Percentiles rank a stretch among this genome's conserved stretches.
These are phyloP conservation scores for Insectozyma bohioensis DNA, from an alignment of 1,139 yeast species.

Conservation along the genomic window DNA sequence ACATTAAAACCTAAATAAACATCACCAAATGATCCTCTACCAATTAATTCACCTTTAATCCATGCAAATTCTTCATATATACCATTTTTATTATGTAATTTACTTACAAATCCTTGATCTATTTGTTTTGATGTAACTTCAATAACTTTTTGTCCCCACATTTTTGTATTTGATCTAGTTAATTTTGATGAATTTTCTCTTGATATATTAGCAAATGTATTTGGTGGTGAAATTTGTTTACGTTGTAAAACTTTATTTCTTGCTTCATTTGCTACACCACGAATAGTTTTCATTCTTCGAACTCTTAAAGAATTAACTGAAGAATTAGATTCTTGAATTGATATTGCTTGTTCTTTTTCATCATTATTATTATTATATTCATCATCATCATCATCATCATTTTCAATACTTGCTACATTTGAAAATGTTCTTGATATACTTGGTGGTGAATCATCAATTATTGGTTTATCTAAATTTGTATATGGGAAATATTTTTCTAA, in stretches of 20 bases:
- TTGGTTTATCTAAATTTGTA: constrained; percentile 90
- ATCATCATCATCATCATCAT: too few relatives aligned
- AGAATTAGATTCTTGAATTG: constrained; percentile 2
- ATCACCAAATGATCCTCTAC: constrained; percentile 96
- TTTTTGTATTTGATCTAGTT: constrained; percentile 80
- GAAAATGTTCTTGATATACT: constrained; percentile 36
- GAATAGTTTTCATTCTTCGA: constrained; percentile 71
- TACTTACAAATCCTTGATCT: constrained; percentile 56
- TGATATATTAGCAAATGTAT: constrained; percentile 12
- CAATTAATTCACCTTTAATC: constrained; percentile 97
- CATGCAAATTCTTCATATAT: constrained; percentile 86
- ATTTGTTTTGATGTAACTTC: constrained; percentile 82
- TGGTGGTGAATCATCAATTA: constrained; percentile 74
- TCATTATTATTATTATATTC: constrained; percentile 33
- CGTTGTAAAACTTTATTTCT: constrained; percentile 49
- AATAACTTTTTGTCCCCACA: constrained; percentile 95
- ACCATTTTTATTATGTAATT: constrained; percentile 58
- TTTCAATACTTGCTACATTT: constrained; percentile 13
- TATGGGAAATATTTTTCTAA: constrained; percentile 90
- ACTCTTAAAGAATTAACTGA: constrained; percentile 25
- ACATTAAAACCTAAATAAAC: constrained; percentile 91
- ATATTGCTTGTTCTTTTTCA: constrained; percentile 40
- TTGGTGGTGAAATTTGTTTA: constrained; percentile 17
- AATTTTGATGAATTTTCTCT: constrained; percentile 22
- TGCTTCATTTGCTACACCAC: constrained; percentile 93